A percentile compares a stretch with the other conserved stretches of the same genome.
These are phyloP conservation scores for Piper longum DNA, from an alignment of 164 flowering plant species.

Conservation along the genomic window DNA sequence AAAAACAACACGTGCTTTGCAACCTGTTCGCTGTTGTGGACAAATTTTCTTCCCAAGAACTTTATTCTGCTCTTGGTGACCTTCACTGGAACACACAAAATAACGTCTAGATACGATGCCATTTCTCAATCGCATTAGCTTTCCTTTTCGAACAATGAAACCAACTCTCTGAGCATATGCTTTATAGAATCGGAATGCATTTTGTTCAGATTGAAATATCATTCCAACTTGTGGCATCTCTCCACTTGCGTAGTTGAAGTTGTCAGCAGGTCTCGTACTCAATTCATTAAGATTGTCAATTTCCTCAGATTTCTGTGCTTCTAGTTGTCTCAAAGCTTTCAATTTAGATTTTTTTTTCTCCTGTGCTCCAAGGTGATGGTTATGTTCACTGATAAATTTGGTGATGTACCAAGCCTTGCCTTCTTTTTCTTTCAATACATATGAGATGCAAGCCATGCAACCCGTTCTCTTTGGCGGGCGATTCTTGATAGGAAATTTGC, in stretches of 20 bases:
- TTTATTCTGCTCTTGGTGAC: not conserved
- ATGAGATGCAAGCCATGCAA: not conserved
- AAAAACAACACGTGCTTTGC: not conserved
- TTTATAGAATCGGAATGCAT: not conserved
- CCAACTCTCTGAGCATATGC: not conserved
- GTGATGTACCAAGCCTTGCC: not conserved
- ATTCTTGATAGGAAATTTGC: not conserved
- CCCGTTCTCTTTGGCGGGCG: not conserved
- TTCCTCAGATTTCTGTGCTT: not conserved
- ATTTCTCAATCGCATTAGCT: not conserved
- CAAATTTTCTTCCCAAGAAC: not conserved
- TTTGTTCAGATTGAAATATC: not conserved
- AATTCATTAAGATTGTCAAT: not conserved
- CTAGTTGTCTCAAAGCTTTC: not conserved
- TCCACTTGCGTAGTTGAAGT: not conserved
- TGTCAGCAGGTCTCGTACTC: not conserved
- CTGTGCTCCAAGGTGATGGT: not conserved
- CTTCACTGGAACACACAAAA: not conserved
- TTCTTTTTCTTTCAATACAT: not conserved
- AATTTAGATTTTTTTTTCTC: too few species aligned
- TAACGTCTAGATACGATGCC: not conserved
- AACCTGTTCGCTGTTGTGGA: not conserved
- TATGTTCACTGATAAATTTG: not conserved
- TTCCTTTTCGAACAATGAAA: not conserved
- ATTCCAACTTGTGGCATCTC: not conserved